Evolutionary conservation across 2,329 filamentous ascomycete species (phyloP), one percentile per base, ranked within the genome.

Genomic region (Elsinoe australis): DNA sequence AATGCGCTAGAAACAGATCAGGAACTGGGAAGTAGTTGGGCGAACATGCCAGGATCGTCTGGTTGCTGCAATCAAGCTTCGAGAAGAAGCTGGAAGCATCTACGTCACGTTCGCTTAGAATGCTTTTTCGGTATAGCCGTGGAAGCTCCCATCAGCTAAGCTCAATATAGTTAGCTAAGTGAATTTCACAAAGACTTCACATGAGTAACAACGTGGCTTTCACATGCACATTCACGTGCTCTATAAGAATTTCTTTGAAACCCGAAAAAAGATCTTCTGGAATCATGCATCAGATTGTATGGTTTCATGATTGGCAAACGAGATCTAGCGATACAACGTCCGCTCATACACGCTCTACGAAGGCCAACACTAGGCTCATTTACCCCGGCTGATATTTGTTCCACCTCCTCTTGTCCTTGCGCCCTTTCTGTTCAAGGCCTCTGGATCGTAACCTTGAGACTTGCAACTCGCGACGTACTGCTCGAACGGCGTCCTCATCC

Each of bases 51-150:
- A 44, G 39, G 22, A 15, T 32, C 21, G 7, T 44, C 39, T 32
- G 7, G 39, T 44, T 44, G 7, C 24, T 19, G 39, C 39, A 31
- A 22, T 19, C 26, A 44, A 14, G 15, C 17, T 44, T 44, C 39
- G 12, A 44, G 39, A 44, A 41, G 10, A 41, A 41, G 36, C 36
- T 41, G 36, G 36, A 41, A 44, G 39, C 39, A 44, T 44, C 39
- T 31, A 44, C 39, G 39, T 44, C 39, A 44, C 28, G 14, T 17
- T 44, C 36, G 36, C 36, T 41, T 12, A 26, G 10, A 7, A 26
- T 26, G 9, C 36, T 14, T 2, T 5, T 14, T 15, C 36, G 10
- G 36, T 9, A 10, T n/a, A 14, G 21, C n/a, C 18, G 19, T 4
- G 7, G 7, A 21, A 8, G 4, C 19, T 3, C 7, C 3, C 32